A percentile compares a stretch with the other conserved stretches of the same genome.
Evolutionary conservation across 768 basidiomycete genomes (phyloP).

Genomic region (Lactarius quietus): DNA sequence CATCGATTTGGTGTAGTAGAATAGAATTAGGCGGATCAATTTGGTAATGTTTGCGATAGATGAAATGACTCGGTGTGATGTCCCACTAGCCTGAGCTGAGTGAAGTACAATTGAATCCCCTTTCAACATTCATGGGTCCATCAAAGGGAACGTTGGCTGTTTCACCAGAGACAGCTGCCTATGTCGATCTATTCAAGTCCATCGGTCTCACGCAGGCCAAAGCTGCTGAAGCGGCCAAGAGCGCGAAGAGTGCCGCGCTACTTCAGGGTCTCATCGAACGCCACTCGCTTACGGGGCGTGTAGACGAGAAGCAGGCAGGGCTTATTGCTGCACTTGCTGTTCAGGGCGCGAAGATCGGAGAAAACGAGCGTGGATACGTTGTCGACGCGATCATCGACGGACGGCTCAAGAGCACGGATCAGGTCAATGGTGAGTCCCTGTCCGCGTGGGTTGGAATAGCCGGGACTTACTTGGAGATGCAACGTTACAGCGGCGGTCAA

Average conservation of each 20-base stretch:
- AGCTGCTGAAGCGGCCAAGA: slow-evolving; percentile 79
- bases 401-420: slow-evolving; percentile 75
- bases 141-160: slow-evolving; percentile 7
- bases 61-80: slow-evolving; percentile 6
- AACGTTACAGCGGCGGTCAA: slow-evolving; percentile 61
- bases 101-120: background rate
- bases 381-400: slow-evolving; percentile 67
- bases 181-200: slow-evolving; percentile 61
- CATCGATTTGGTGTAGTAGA: slow-evolving; percentile 5
- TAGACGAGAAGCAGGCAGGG: slow-evolving; percentile 76
- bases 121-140: slow-evolving; percentile 14
- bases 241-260: slow-evolving; percentile 66
- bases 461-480: background rate
- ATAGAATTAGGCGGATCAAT: background rate
- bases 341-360: slow-evolving; percentile 57
- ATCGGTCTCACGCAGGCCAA: slow-evolving; percentile 75
- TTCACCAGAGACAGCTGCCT: slow-evolving; percentile 37
- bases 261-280: slow-evolving; percentile 67
- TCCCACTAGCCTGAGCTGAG: background rate
- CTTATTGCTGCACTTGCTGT: slow-evolving; percentile 66
- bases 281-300: slow-evolving; percentile 43
- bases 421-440: slow-evolving; percentile 68
- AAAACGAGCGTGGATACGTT: slow-evolving; percentile 56
- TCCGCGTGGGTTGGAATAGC: background rate
- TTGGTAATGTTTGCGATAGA: slow-evolving; percentile 6